A percentile compares a stretch with the other conserved stretches of the same genome.
These are phyloP conservation scores for Acanthamoeba castellanii DNA, from an alignment of 208 protist genomes.

Conservation along the genomic window DNA sequence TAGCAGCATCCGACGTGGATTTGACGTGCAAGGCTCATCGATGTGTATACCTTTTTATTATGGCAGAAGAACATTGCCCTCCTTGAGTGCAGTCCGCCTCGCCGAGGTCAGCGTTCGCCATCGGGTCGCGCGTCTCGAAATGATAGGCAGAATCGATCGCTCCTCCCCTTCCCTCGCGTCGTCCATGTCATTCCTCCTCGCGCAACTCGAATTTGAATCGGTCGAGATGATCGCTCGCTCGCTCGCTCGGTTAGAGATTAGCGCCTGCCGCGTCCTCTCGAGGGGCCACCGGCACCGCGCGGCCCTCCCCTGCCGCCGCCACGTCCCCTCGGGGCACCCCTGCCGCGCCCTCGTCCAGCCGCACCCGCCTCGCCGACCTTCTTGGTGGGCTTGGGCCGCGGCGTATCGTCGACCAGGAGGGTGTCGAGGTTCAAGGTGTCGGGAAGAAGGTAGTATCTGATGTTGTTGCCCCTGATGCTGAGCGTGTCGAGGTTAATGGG, in stretches of 20 bases:
- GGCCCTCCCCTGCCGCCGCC: neutral
- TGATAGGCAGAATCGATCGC: too few relatives aligned
- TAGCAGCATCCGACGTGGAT: too few relatives aligned
- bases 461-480: slow-evolving; percentile 97
- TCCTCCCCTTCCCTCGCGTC: too few relatives aligned
- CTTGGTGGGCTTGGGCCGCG: slow-evolving; percentile 41
- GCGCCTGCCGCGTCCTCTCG: slow-evolving; percentile 9
- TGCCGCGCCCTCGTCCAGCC: slow-evolving; percentile 29
- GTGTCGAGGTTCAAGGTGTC: slow-evolving; percentile 97
- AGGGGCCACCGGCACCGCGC: slow-evolving; percentile 9
- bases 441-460: slow-evolving; percentile 98
- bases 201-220: too few relatives aligned
- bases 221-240: too few relatives aligned
- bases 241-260: neutral
- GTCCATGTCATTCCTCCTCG: too few relatives aligned
- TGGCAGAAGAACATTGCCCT: too few relatives aligned
- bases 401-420: slow-evolving; percentile 85
- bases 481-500: slow-evolving; percentile 96
- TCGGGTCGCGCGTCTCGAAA: too few relatives aligned
- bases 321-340: neutral
- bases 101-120: too few relatives aligned
- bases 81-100: too few relatives aligned
- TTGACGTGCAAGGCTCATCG: too few relatives aligned
- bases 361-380: slow-evolving; percentile 11
- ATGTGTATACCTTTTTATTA: too few relatives aligned